Evolutionary conservation across 176 grass and related monocot genomes (phyloP).

Genomic region (Zizania latifolia): DNA sequence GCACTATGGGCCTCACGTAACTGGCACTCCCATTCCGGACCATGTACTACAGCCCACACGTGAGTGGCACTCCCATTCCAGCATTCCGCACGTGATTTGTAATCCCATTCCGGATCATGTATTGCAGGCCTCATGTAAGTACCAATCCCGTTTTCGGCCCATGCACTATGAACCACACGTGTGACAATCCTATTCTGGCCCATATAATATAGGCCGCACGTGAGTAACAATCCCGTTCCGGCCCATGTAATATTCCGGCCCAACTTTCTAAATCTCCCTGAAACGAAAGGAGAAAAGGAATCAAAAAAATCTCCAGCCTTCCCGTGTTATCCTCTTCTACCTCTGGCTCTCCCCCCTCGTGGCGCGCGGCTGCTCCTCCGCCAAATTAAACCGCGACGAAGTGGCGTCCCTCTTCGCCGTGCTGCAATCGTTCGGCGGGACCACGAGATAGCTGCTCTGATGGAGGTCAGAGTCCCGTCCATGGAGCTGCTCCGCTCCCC

Average conservation of each 20-base stretch:
- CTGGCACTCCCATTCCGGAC: no score
- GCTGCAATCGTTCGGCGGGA: not conserved
- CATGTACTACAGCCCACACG: no score
- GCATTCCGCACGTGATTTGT: no score
- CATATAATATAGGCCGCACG: not conserved
- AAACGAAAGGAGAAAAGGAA: not conserved
- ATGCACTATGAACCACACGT: no score
- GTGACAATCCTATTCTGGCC: no score
- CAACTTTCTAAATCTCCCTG: not conserved
- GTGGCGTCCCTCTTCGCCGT: not conserved
- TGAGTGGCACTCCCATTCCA: no score
- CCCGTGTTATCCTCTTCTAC: conserved; percentile 14
- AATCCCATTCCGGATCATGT: no score
- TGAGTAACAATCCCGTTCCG: not conserved
- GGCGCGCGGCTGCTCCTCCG: not conserved
- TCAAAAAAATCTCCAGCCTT: not conserved
- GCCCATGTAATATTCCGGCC: not conserved
- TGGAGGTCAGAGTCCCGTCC: conserved; percentile 35
- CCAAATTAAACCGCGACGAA: not conserved
- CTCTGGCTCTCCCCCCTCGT: not conserved
- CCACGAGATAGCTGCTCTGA: conserved; percentile 9
- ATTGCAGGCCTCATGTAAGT: no score
- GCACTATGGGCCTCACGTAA: no score
- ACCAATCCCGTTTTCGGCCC: no score
- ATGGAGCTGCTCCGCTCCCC: conserved; percentile 47